A percentile compares a stretch with the other conserved stretches of the same genome.
Conservation (phyloP, 306 rosid genomes). For the Lotus japonicus region DNA sequence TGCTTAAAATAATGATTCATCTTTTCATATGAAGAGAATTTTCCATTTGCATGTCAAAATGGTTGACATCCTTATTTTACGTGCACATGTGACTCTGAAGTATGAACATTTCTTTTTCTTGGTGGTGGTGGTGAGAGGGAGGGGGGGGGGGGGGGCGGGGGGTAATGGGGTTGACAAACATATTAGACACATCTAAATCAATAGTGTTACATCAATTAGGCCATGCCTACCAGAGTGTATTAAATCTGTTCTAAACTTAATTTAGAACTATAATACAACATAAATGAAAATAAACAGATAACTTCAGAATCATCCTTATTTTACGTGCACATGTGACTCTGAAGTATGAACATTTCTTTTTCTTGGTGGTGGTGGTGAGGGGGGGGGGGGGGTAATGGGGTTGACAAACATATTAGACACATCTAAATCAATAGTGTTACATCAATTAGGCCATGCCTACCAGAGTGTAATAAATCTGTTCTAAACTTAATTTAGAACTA, state of each 20-base stretch:
- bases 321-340: neutral
- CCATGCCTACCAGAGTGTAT: neutral
- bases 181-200: neutral
- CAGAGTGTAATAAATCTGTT: constrained; percentile 1
- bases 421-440: neutral
- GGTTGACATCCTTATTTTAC: neutral
- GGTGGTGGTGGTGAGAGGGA: neutral
- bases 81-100: neutral
- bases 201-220: neutral
- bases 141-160: too few species aligned
- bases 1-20: too few species aligned
- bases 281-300: constrained; percentile 5
- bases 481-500: neutral
- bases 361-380: neutral
- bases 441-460: neutral
- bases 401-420: neutral
- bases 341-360: too few species aligned
- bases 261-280: neutral
- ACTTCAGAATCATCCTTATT: constrained; percentile 1
- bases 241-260: constrained; percentile 1
- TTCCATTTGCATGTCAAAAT: neutral
- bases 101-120: neutral
- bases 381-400: too few species aligned
- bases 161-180: neutral
- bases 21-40: neutral